Base-by-base conservation (phyloP, 2,329 filamentous ascomycete species). In the Aaosphaeria arxii region DNA sequence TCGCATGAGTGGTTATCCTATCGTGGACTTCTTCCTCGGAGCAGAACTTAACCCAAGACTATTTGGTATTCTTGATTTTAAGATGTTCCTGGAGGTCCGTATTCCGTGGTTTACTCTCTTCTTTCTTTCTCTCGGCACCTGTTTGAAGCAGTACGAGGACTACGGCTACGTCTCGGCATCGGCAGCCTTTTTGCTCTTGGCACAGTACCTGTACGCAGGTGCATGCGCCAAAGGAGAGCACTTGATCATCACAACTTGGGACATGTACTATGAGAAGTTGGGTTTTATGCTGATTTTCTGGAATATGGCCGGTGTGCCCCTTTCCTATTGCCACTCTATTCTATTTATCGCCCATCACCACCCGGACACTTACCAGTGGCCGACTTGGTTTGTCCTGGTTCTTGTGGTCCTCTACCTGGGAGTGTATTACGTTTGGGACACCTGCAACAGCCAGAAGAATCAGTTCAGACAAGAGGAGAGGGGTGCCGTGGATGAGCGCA, bases 221-320 rank as follows among this genome's bases (percentile, higher is more conserved):
- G 90, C 91, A 45, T 96, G 91, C 76, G 84, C 86, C 59, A 96
- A 96, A 76, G 91, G 88, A 42, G 91, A 96, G 73, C 89, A 96
- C 73, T 82, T 90, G 67, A 96, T 96, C 70, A 82, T 90, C 50
- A 88, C 88, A 6, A 94, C 89, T 43, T 96, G 91, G 84, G 91
- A 96, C 64, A 95, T 96, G 87, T 95, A 95, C 77, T 92, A 90
- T 62, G 91, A 96, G 78, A 96, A 96, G 75, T 91, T 89, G 83
- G 91, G 91, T 45, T 96, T 96, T 77, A 96, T 96, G 91, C 82
- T 96, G 57, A 95, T 95, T 71, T 96, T 96, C 82, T 96, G 91
- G 91, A 96, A 96, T 73, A 78, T 96, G 68, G 90, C 91, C 42
- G 91, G 91, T 57, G 91, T 96, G 29, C 91, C 91, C 11, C 79